Conservation (phyloP, 192 early-diverging fungal genomes). For the Allomyces macrogynus region DNA sequence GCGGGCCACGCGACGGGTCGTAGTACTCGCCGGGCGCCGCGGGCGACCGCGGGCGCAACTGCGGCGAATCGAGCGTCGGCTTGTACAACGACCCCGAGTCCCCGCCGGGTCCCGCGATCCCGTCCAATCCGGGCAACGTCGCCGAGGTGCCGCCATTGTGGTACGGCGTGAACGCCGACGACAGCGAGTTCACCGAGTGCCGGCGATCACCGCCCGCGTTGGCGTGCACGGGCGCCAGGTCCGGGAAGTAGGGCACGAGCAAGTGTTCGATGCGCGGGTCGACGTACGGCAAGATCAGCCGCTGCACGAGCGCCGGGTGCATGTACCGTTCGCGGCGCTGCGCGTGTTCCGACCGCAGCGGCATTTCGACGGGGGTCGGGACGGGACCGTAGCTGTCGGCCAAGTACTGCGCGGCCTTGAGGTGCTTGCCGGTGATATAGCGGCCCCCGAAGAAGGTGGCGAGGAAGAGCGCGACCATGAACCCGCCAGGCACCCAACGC, state of each 20-base stretch:
- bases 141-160: too few species aligned
- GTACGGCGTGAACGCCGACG: not conserved
- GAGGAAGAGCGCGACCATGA: not conserved
- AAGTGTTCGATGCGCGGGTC: slow-evolving; percentile 1
- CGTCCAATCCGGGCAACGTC: not conserved
- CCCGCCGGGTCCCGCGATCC: not conserved
- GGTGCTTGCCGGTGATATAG: not conserved
- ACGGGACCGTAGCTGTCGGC: not conserved
- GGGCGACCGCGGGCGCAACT: not conserved
- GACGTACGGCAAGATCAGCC: not conserved
- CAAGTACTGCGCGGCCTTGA: not conserved
- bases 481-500: too few species aligned
- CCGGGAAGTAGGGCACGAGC: not conserved
- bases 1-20: not conserved
- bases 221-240: not conserved
- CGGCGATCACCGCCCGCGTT: not conserved
- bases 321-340: not conserved
- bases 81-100: not conserved
- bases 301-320: not conserved
- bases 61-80: not conserved
- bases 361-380: too few species aligned
- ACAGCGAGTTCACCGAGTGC: not conserved
- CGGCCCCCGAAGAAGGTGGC: not conserved
- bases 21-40: not conserved
- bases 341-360: too few species aligned